Evolutionary conservation across 495 filamentous ascomycete genomes (phyloP).

Genomic region (Copromyces sp.): DNA sequence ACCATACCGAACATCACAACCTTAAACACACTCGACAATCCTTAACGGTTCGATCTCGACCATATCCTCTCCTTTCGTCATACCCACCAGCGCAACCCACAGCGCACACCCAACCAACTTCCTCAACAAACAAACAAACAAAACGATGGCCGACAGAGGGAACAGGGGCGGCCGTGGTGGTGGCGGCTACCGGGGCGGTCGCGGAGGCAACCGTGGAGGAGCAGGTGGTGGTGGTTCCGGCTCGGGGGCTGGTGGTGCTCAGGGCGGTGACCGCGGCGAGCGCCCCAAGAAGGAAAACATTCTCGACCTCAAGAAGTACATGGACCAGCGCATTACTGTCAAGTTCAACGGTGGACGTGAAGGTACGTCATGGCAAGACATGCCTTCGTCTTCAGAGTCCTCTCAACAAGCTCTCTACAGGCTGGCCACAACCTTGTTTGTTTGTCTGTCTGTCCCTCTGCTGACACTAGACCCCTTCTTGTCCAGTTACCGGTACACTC

Average conservation of each 20-base stretch:
- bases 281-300: conserved; percentile 98
- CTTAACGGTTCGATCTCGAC: background rate
- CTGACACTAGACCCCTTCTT: background rate
- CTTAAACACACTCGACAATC: background rate
- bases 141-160: conserved; percentile 51
- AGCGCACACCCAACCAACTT: background rate
- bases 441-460: background rate
- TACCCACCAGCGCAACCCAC: background rate
- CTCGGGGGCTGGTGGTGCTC: conserved; percentile 29
- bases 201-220: conserved; percentile 27
- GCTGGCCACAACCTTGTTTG: background rate
- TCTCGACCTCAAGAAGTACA: conserved; percentile 85
- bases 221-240: conserved; percentile 19
- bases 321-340: conserved; percentile 88
- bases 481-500: conserved; percentile 67
- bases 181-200: conserved; percentile 40
- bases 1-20: background rate
- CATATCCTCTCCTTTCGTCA: background rate
- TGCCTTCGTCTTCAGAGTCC: background rate
- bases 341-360: conserved; percentile 95
- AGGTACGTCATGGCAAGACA: conserved; percentile 42
- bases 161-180: conserved; percentile 33
- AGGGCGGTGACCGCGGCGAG: conserved; percentile 35
- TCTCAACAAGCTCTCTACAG: background rate
- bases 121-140: background rate